Evolutionary conservation across 225 moss, liverwort and hornwort genomes (phyloP), one percentile per base, ranked within the genome.

Genomic region (Polytrichum formosum): DNA sequence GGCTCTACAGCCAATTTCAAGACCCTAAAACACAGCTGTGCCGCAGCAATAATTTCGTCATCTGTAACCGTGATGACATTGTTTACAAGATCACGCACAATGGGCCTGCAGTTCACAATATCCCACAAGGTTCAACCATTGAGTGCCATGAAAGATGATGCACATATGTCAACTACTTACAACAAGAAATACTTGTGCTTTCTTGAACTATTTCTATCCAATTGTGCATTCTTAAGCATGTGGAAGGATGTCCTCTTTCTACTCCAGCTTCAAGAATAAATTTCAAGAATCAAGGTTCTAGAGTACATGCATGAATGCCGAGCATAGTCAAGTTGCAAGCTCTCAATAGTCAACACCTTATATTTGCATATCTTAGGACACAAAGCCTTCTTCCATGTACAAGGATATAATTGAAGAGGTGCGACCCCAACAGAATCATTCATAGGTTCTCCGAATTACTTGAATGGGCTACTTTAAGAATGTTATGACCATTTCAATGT

Each of bases 1-100:
- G 92, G 90, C 79, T 94, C 94, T 59, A 92, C 88, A 0, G 76
- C 71, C 73, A 92, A 56, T 70, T 94, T 94, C 75, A 94, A 74
- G 16, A 86, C 85, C 77, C 89, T 88, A 73, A 76, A 92, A 73
- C 94, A 94, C 74, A 92, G 33, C 73, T 78, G 87, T 28, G 83
- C 78, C 21, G 94, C 88, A 62, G 78, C 78, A 55, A 89, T 46
- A 65, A 90, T 94, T 3, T 87, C 87, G 17, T 64, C 23, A 46
- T 94, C 92, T 3, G 84, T 75, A 7, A 90, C 85, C 7, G 88
- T 90, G 53, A 92, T 77, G 23, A 94, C 76, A 53, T 85, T 85
- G 27, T 77, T 81, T 4, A 94, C 89, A 60, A 94, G 80, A 71
- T 94, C 94, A 67, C 88, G 90, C 55, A 94, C 72, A 22, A 92